These are phyloP conservation scores for Botrytis sinoallii DNA, from an alignment of 2,329 filamentous ascomycete species.

Conservation along the genomic window DNA sequence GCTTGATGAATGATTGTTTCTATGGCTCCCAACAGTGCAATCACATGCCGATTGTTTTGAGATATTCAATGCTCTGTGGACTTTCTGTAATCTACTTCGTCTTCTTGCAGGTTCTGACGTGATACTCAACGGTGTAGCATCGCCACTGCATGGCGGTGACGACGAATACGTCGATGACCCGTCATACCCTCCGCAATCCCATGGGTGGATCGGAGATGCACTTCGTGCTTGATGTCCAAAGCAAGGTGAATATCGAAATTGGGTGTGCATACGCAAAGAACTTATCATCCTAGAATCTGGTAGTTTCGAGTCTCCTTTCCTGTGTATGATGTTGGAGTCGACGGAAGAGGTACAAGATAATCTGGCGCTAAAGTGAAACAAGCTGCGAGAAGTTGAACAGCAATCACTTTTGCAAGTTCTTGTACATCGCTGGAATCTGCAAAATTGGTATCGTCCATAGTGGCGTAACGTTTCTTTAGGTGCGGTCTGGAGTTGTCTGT, in stretches of 20 bases:
- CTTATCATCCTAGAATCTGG: conserved; percentile 36
- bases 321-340: conserved; percentile 8
- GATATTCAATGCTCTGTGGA: conserved; percentile 19
- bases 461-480: conserved; percentile 23
- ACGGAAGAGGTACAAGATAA: conserved; percentile 16
- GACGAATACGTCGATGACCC: conserved; percentile 21
- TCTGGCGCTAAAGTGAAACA: conserved; percentile 37
- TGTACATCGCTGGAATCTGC: conserved; percentile 25
- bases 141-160: conserved; percentile 6
- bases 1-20: background rate
- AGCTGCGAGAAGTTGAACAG: conserved; percentile 35
- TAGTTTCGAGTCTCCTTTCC: conserved; percentile 14
- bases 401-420: conserved; percentile 35
- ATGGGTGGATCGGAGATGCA: conserved; percentile 32
- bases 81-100: conserved; percentile 16
- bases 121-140: conserved; percentile 19
- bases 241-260: conserved; percentile 36
- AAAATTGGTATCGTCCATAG: conserved; percentile 31
- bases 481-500: conserved; percentile 14
- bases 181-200: conserved; percentile 27
- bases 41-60: conserved; percentile 22
- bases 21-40: conserved; percentile 16
- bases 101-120: conserved; percentile 10
- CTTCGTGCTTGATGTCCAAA: conserved; percentile 37
- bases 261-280: conserved; percentile 36